Percentiles rank a stretch among this genome's conserved stretches.
These are phyloP conservation scores for Corymbia calophylla DNA, from an alignment of 441 rosid genomes.

Conservation along the genomic window DNA sequence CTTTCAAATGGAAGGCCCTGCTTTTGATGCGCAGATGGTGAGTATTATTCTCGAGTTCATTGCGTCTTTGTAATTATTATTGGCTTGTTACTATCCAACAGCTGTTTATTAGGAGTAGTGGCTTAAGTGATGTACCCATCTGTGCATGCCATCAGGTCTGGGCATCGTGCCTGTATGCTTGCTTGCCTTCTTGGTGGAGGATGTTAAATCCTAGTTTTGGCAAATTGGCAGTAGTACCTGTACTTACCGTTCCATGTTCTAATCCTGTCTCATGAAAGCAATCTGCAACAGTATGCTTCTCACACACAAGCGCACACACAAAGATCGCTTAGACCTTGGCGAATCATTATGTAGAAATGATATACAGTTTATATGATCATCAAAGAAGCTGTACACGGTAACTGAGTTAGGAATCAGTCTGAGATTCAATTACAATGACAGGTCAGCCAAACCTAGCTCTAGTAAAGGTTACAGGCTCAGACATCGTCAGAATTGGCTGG, in stretches of 20 bases:
- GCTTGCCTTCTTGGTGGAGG: neutral
- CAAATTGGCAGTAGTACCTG: neutral
- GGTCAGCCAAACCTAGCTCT: neutral
- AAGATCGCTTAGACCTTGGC: neutral
- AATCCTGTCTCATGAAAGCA: neutral
- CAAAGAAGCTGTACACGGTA: neutral
- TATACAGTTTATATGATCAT: neutral
- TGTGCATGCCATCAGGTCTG: neutral
- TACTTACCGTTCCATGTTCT: neutral
- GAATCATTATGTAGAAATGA: neutral
- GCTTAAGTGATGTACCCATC: neutral
- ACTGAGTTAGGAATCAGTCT: neutral
- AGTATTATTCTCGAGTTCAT: conserved; percentile 47
- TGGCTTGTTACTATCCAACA: neutral
- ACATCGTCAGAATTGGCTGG: neutral
- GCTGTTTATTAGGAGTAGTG: neutral
- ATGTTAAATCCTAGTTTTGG: neutral
- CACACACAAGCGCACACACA: neutral
- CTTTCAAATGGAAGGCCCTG: conserved; percentile 92
- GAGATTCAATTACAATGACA: neutral
- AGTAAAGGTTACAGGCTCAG: neutral
- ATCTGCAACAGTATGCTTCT: neutral
- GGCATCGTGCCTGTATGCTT: neutral
- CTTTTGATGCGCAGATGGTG: conserved; percentile 70
- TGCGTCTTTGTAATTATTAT: conserved; percentile 34